Percentiles rank a stretch among this genome's conserved stretches.
Evolutionary conservation across 208 protist genomes (phyloP).

Genomic region (Lotmaria passim): DNA sequence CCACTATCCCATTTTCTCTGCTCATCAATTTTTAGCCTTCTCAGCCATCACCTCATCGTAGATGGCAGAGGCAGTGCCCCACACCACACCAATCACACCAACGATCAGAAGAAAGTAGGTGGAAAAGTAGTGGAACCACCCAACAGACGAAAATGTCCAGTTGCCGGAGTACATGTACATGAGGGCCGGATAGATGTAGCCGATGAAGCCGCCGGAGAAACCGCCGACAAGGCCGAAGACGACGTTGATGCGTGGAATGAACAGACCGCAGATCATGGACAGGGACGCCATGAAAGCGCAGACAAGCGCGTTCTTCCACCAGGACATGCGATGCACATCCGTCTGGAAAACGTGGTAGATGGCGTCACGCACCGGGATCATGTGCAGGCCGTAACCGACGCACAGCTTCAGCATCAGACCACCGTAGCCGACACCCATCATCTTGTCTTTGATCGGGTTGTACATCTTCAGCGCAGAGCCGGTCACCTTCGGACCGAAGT

Average conservation of each 20-base stretch:
- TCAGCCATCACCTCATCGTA: conserved; percentile 35
- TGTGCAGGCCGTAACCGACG: conserved; percentile 64
- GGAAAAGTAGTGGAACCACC: conserved; percentile 50
- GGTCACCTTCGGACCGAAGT: conserved; percentile 51
- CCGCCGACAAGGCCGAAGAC: conserved; percentile 77
- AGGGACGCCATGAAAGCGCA: conserved; percentile 45
- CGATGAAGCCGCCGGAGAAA: conserved; percentile 69
- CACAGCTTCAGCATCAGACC: conserved; percentile 72
- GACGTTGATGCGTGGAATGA: conserved; percentile 65
- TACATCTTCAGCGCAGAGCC: conserved; percentile 65
- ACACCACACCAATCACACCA: conserved; percentile 67
- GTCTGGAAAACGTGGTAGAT: conserved; percentile 59
- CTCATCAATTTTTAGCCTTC: not conserved
- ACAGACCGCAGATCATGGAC: conserved; percentile 64
- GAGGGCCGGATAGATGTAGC: conserved; percentile 73
- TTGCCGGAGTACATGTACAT: conserved; percentile 75
- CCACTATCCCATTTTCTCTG: not conserved
- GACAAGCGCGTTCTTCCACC: conserved; percentile 54
- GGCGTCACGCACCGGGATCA: conserved; percentile 68
- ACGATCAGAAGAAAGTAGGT: conserved; percentile 62
- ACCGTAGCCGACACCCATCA: conserved; percentile 59
- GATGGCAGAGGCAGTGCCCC: conserved; percentile 58
- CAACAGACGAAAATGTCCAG: conserved; percentile 41
- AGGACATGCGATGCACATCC: conserved; percentile 48
- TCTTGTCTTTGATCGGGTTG: conserved; percentile 55